These are phyloP conservation scores for Coniochaeta hoffmannii DNA, from an alignment of 2,329 filamentous ascomycete genomes.

Conservation along the genomic window DNA sequence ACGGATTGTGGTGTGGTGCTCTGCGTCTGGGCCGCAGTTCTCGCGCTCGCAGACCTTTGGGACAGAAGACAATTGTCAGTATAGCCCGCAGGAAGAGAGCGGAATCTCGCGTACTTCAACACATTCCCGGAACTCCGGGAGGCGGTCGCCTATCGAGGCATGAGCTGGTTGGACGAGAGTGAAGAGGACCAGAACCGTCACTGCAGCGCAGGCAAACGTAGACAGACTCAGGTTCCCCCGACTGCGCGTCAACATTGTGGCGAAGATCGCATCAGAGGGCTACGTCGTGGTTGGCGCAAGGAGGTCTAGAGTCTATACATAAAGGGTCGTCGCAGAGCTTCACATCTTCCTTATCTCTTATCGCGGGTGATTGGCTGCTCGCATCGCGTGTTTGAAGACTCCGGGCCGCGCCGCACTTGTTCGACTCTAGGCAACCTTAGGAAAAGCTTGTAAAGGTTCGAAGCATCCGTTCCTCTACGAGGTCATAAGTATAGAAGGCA, in stretches of 20 bases:
- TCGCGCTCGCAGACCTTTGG: slow-evolving; percentile 67
- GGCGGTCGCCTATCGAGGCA: slow-evolving; percentile 75
- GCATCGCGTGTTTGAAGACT: background rate
- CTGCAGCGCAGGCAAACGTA: slow-evolving; percentile 18
- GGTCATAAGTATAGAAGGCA: background rate
- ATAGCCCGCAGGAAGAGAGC: background rate
- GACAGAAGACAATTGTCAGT: slow-evolving; percentile 4
- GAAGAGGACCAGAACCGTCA: slow-evolving; percentile 14
- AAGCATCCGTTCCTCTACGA: background rate
- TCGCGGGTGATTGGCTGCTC: background rate
- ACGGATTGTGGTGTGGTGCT: slow-evolving; percentile 58
- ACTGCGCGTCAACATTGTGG: background rate
- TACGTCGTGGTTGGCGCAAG: background rate
- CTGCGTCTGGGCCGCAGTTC: slow-evolving; percentile 64
- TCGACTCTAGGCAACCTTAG: no score
- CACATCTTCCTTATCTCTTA: background rate
- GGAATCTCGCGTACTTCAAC: slow-evolving; percentile 56
- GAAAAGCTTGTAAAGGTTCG: background rate
- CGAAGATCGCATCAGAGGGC: background rate
- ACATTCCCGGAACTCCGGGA: slow-evolving; percentile 84
- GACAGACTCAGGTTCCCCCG: slow-evolving; percentile 24
- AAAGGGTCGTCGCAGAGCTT: background rate
- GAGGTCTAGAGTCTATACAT: background rate
- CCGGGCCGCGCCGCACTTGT: no score
- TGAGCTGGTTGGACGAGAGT: slow-evolving; percentile 37